Evolutionary conservation across 768 basidiomycete species (phyloP).

Genomic region (Pleurotus salmoneostramineus): DNA sequence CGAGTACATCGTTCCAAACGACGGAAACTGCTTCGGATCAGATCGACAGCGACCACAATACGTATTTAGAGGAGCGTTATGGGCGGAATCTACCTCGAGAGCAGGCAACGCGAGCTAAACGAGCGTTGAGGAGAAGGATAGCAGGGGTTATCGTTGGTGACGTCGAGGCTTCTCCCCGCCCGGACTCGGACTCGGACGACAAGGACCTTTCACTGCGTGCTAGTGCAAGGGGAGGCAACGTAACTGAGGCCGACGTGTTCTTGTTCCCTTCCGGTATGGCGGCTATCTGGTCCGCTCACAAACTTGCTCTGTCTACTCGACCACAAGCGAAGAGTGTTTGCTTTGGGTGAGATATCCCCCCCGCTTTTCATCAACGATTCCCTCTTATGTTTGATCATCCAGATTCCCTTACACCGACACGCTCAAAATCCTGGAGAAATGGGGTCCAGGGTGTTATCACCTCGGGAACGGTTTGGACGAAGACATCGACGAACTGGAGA

Average conservation of each 20-base stretch:
- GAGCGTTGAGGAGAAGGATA: conserved; percentile 69
- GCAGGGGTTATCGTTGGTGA: conserved; percentile 64
- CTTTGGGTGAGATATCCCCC: conserved; percentile 52
- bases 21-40: conserved; percentile 24
- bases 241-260: conserved; percentile 66
- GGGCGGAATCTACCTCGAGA: conserved; percentile 69
- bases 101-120: conserved; percentile 57
- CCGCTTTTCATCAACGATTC: not conserved
- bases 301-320: conserved; percentile 40
- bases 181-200: conserved; percentile 6
- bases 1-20: not conserved
- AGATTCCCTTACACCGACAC: conserved; percentile 83
- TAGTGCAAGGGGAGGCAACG: conserved; percentile 49
- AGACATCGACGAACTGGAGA: conserved; percentile 56
- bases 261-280: conserved; percentile 70
- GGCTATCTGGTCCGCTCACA: conserved; percentile 73
- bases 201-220: conserved; percentile 29
- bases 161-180: conserved; percentile 18
- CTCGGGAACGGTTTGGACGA: conserved; percentile 60
- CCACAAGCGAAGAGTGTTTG: conserved; percentile 64
- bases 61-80: conserved; percentile 78
- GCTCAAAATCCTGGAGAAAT: conserved; percentile 72
- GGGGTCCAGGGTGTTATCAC: conserved; percentile 75
- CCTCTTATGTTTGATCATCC: not conserved
- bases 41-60: conserved; percentile 47